A percentile compares a stretch with the other conserved stretches of the same genome.
Conservation (phyloP, 2,329 filamentous ascomycete species). For the Pseudofabraea citricarpa region DNA sequence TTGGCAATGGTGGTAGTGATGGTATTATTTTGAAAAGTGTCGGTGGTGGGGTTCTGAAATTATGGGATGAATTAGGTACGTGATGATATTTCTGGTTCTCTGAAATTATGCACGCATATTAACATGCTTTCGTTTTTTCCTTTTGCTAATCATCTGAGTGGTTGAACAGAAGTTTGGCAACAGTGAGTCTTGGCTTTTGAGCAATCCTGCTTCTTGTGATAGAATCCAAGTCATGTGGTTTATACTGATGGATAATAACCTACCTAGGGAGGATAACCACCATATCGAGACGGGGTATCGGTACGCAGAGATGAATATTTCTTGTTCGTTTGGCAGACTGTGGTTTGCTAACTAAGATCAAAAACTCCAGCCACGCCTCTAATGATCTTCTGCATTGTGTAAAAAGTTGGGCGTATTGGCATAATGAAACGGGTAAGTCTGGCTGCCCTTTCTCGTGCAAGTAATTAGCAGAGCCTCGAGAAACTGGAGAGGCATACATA, state of each 20-base stretch:
- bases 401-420: conserved; percentile 27
- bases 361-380: conserved; percentile 16
- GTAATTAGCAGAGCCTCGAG: too few species aligned
- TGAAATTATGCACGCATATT: background rate
- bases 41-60: background rate
- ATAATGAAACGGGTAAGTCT: conserved; percentile 31
- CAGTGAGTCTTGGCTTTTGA: conserved; percentile 13
- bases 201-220: too few species aligned
- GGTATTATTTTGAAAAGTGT: background rate
- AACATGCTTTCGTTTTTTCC: background rate
- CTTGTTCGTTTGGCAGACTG: too few species aligned
- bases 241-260: too few species aligned
- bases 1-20: background rate
- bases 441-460: too few species aligned
- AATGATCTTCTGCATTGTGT: conserved; percentile 22
- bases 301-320: conserved; percentile 12
- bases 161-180: conserved; percentile 14
- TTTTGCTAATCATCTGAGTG: background rate
- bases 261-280: conserved; percentile 29
- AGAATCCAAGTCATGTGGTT: too few species aligned
- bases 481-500: too few species aligned
- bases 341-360: too few species aligned
- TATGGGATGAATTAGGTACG: conserved; percentile 9
- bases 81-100: background rate
- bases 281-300: conserved; percentile 30